Percentiles rank a stretch among this genome's conserved stretches.
Conservation (phyloP, 192 early-diverging fungal genomes). For the Coemansia sp. region DNA sequence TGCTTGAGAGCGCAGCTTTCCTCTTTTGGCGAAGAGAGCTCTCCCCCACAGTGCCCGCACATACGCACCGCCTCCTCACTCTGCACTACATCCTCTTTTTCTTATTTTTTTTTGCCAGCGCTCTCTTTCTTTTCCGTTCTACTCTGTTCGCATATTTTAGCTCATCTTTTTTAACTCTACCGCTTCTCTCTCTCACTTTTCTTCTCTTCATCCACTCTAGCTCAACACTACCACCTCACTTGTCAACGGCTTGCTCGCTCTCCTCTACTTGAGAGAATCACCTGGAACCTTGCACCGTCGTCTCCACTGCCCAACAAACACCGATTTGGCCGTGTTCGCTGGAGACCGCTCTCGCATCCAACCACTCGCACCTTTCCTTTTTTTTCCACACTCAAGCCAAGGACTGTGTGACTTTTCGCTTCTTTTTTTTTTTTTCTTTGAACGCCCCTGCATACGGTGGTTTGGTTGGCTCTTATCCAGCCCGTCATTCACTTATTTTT, state of each 20-base stretch:
- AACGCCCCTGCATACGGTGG: background rate
- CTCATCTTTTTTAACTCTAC: background rate
- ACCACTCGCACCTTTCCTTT: background rate
- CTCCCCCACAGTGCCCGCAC: slow-evolving; percentile 15
- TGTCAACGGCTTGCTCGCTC: background rate
- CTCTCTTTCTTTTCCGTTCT: slow-evolving; percentile 22
- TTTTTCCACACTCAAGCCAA: slow-evolving; percentile 3
- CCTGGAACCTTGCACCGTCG: background rate
- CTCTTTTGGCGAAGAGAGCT: slow-evolving; percentile 10
- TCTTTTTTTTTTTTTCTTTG: background rate
- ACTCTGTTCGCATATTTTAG: slow-evolving; percentile 8
- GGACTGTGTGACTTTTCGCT: slow-evolving; percentile 6
- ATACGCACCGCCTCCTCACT: background rate
- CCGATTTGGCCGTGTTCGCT: background rate
- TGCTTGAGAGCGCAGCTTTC: slow-evolving; percentile 6
- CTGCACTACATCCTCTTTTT: slow-evolving; percentile 6
- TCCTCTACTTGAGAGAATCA: background rate
- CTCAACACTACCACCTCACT: background rate
- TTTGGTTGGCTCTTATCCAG: slow-evolving; percentile 1
- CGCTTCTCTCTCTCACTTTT: background rate
- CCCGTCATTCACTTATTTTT: slow-evolving; percentile 9
- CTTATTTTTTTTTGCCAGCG: slow-evolving; percentile 20
- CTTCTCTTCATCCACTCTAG: background rate
- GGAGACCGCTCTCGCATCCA: background rate
- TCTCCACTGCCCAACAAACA: background rate